Base-by-base conservation (phyloP, 208 protist genomes). In the Naegleria fowleri region DNA sequence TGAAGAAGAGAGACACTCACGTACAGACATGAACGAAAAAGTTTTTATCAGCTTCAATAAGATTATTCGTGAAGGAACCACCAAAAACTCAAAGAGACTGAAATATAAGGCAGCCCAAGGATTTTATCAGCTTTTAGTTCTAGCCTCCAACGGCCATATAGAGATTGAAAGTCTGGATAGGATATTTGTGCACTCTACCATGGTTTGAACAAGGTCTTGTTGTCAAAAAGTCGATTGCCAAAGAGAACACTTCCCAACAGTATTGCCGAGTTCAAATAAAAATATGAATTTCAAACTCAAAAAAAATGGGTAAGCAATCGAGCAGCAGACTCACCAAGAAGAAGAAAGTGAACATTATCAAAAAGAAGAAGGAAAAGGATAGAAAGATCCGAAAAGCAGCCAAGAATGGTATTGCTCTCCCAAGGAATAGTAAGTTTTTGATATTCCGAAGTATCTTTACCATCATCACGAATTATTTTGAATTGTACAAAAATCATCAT, bases 331-430 rank as follows among this genome's bases (percentile, higher is more conserved):
- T 88, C 0, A 79, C 83, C 13, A 59, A 86, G 52, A 43, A 92
- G 9, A 25, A 91, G 25, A 92, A 92, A 40, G 76, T 92, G 75
- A 93, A 92, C 43, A 25, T 93, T 22, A 52, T 86, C 67, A 91
- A 83, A 36, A 92, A 93, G 58, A 67, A 92, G 19, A 92, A 76
- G 38, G 91, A 92, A 83, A 91, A 92, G 36, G 41, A 93, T 25
- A 85, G 86, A 52, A 92, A 92, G 89, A 15, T 91, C 0, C 58
- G 52, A 52, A 93, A 93, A 86, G 59, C n/a, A 22, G 51, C 86
- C 15, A 93, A 93, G 91, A 93, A 93, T 25, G 43, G 84, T 40
- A 83, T 25, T 19, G 55, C 15, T 51, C 41, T 29, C n/a, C 51
- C 51, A 16, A 83, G 36, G 9, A 76, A n/a, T 41, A 92, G 84